Evolutionary conservation across 2,329 filamentous ascomycete species (phyloP).

Genomic region (Talaromyces sp.): DNA sequence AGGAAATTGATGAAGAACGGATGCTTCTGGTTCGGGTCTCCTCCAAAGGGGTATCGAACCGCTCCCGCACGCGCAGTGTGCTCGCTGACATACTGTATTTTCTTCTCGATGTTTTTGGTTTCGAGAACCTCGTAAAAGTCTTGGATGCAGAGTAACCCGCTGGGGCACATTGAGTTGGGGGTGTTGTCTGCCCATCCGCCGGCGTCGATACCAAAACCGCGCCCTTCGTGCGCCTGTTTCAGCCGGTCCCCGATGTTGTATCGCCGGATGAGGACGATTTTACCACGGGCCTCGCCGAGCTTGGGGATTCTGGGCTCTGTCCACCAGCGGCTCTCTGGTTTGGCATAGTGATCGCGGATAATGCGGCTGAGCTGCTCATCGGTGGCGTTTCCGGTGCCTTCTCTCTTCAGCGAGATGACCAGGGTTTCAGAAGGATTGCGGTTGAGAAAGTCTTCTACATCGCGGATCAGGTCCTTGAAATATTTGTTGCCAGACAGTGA

Average conservation of each 20-base stretch:
- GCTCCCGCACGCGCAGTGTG: slow-evolving; percentile 68
- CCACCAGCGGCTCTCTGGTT: slow-evolving; percentile 62
- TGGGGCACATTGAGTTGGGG: slow-evolving; percentile 63
- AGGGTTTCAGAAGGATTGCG: slow-evolving; percentile 74
- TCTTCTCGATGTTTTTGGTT: slow-evolving; percentile 69
- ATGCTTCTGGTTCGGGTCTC: slow-evolving; percentile 42
- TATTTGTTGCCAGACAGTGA: slow-evolving; percentile 75
- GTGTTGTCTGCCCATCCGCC: slow-evolving; percentile 83
- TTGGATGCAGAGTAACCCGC: slow-evolving; percentile 76
- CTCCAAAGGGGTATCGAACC: slow-evolving; percentile 40
- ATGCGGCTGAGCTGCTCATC: slow-evolving; percentile 74
- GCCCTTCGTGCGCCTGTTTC: slow-evolving; percentile 40
- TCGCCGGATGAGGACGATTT: slow-evolving; percentile 77
- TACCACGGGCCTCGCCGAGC: slow-evolving; percentile 73
- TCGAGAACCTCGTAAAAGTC: slow-evolving; percentile 89
- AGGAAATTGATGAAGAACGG: slow-evolving; percentile 89
- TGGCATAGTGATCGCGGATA: slow-evolving; percentile 66
- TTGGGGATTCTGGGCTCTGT: slow-evolving; percentile 70
- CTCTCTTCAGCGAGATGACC: slow-evolving; percentile 83
- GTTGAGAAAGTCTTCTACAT: slow-evolving; percentile 69
- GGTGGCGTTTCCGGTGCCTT: slow-evolving; percentile 73
- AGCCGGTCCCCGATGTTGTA: slow-evolving; percentile 58
- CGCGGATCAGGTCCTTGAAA: slow-evolving; percentile 66
- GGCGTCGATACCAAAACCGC: slow-evolving; percentile 55
- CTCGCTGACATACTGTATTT: slow-evolving; percentile 66